Evolutionary conservation across 73 alveolate genomes (phyloP).

Genomic region (Tetrahymena elliotti): DNA sequence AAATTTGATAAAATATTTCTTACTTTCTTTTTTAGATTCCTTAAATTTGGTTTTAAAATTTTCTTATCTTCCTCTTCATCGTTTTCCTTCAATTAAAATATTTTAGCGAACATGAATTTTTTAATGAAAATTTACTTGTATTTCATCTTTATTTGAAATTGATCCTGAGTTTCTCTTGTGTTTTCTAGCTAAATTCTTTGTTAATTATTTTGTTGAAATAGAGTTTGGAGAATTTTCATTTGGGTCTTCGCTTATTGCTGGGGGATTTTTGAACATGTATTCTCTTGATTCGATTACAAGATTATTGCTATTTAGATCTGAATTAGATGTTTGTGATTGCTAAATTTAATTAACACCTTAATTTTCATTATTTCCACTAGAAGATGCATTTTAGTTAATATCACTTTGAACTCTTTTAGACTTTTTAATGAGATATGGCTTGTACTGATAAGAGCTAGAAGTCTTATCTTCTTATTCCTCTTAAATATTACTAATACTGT

Average conservation of each 20-base stretch:
- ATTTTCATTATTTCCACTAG: not conserved
- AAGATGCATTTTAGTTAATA: not conserved
- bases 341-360: not conserved
- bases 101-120: not conserved
- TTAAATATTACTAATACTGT: not conserved
- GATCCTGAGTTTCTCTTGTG: not conserved
- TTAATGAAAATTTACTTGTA: not conserved
- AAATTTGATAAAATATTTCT: not conserved
- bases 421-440: not conserved
- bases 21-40: not conserved
- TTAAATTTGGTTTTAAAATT: not conserved
- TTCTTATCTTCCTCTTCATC: not conserved
- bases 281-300: not conserved
- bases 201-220: not conserved
- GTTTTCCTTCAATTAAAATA: not conserved
- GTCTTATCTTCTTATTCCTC: not conserved
- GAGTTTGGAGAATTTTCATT: not conserved
- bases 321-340: not conserved
- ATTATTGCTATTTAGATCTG: not conserved
- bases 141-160: not conserved
- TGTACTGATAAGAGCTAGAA: not conserved
- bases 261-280: not conserved
- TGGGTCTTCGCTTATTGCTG: not conserved
- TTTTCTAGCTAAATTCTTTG: not conserved
- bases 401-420: not conserved